These are phyloP conservation scores for Cudoniella acicularis DNA, from an alignment of 495 filamentous ascomycete species.

Conservation along the genomic window DNA sequence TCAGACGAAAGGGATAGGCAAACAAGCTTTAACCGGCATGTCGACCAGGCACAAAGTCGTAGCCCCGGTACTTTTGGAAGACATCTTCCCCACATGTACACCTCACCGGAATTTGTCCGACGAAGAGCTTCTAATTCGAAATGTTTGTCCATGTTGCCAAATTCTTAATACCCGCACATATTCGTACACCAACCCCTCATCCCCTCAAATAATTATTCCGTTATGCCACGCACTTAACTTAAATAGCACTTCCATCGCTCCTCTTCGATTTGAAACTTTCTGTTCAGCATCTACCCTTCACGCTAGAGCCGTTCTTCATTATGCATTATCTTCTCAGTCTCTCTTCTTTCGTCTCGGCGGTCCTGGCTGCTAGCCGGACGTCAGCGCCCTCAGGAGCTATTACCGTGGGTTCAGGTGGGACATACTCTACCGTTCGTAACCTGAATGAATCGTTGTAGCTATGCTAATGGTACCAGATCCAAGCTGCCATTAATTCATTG, in stretches of 20 bases:
- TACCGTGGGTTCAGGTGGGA: constrained; percentile 18
- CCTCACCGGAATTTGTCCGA: background rate
- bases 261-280: background rate
- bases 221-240: background rate
- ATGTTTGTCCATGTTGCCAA: background rate
- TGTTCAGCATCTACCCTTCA: background rate
- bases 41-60: background rate
- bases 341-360: constrained; percentile 12
- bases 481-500: constrained; percentile 53
- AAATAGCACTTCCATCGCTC: background rate
- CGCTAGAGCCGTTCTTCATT: background rate
- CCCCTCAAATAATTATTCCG: background rate
- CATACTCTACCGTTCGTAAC: constrained; percentile 19
- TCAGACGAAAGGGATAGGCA: background rate
- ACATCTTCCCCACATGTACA: background rate
- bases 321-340: constrained; percentile 20
- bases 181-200: background rate
- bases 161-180: too few relatives aligned
- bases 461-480: constrained; percentile 46
- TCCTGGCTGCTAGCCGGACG: constrained; percentile 16
- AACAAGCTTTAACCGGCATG: background rate
- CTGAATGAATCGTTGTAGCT: constrained; percentile 23
- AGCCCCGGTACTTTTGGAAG: background rate
- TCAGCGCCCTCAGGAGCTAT: constrained; percentile 20
- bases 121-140: background rate